Evolutionary conservation across 164 flowering plant species (phyloP), one percentile per base, ranked within the genome.

Genomic region (Magnolia sinica): DNA sequence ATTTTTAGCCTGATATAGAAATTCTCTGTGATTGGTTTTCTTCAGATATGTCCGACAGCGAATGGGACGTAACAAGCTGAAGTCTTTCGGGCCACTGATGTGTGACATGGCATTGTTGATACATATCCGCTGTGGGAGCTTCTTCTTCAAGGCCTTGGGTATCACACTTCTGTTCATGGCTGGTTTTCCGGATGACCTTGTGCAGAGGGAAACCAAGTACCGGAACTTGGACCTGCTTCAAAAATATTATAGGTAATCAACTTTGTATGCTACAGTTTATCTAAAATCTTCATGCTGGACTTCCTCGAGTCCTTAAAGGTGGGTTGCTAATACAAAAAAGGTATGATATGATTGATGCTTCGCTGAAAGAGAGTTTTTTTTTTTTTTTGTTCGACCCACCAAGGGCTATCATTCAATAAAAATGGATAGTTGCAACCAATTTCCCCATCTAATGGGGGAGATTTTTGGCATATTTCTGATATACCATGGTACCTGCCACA

Each of bases 111-210:
- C 90, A 70, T 79, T 82, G 88, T 78, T 89, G 18, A 84, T 79
- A 11, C 79, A 86, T 50, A 70, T 85, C 70, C 86, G 91, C 61
- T 82, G 84, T 77, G 91, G 91, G 22, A 89, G 91, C 82, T 89
- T 89, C 86, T 89, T 89, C 86, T 89, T 89, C 82, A 87, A 89
- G 84, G 89, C 90, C 71, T 81, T 89, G 78, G 91, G 89, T 71
- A 89, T 89, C 76, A 86, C 91, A 68, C 89, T 89, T 55, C 72
- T 89, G 23, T 89, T 89, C 84, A 87, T 89, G 89, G 90, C 91
- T 73, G 91, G 91, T 77, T 87, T 85, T 77, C 84, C 91, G 59
- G 86, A 84, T 81, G 87, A 85, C 59, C 64, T 84, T 59, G 87
- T 87, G 73, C 90, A 81, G 64, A 84, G 68, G 71, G 91, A 89